phyloP scores from a whole-genome alignment of 192 early-diverging fungal genomes.

The Coemansia sp. region DNA sequence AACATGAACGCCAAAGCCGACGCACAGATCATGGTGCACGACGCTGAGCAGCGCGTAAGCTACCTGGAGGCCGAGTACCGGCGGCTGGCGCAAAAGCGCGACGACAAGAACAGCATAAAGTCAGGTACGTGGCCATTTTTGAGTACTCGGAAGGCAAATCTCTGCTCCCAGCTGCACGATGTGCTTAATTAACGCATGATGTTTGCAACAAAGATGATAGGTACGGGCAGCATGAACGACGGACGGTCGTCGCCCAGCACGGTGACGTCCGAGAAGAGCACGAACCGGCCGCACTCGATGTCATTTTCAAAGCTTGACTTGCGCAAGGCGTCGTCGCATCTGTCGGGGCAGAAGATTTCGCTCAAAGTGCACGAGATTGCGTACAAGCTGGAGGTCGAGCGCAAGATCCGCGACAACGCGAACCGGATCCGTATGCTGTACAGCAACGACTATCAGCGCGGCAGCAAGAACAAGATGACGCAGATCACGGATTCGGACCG shows the following conservation, averaged over 20 bases:
- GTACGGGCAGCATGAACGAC: conserved; percentile 22
- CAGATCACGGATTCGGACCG: conserved; percentile 45
- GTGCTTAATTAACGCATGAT: conserved; percentile 1
- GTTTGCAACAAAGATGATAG: not conserved
- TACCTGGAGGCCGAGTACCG: conserved; percentile 69
- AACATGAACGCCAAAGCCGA: conserved; percentile 72
- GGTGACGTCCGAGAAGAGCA: conserved; percentile 14
- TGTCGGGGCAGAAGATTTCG: conserved; percentile 71
- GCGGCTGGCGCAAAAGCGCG: conserved; percentile 60
- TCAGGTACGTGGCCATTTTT: conserved; percentile 15
- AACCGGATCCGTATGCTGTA: conserved; percentile 49
- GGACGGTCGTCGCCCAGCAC: conserved; percentile 27
- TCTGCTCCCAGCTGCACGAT: not conserved
- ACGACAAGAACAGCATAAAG: conserved; percentile 53
- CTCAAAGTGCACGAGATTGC: conserved; percentile 84
- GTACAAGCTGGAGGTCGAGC: conserved; percentile 91
- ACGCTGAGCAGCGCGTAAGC: conserved; percentile 67
- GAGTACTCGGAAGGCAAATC: not conserved
- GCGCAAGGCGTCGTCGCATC: conserved; percentile 65
- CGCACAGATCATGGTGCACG: conserved; percentile 71
- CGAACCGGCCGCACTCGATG: conserved; percentile 33
- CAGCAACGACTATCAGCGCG: conserved; percentile 50
- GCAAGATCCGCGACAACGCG: conserved; percentile 73
- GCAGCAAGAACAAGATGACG: conserved; percentile 54
- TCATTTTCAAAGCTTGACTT: conserved; percentile 60